These are phyloP conservation scores for Pythium rishiriense DNA, from an alignment of 352 stramenopile genomes.

Conservation along the genomic window DNA sequence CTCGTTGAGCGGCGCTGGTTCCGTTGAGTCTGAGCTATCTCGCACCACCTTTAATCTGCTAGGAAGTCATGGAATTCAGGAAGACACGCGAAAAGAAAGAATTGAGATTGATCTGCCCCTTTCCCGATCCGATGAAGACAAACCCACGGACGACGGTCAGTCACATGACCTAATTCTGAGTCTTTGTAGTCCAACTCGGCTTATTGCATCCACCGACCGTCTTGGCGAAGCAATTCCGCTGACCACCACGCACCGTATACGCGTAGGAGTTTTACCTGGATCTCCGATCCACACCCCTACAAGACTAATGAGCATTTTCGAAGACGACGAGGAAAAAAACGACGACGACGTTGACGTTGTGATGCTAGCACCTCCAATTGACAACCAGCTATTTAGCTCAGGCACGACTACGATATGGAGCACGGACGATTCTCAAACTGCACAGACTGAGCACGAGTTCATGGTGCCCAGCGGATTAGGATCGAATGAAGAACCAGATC, in stretches of 20 bases:
- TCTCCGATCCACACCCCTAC: background rate
- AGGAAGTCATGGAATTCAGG: too few relatives aligned
- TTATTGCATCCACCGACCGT: background rate
- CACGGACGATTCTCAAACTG: background rate
- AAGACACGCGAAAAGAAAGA: too few relatives aligned
- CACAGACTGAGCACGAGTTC: background rate
- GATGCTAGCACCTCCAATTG: too few relatives aligned
- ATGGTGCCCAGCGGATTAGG: background rate
- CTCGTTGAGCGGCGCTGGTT: too few relatives aligned
- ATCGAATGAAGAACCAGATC: background rate
- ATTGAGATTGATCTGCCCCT: too few relatives aligned
- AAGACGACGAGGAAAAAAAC: conserved; percentile 1
- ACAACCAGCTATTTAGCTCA: background rate
- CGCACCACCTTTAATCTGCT: too few relatives aligned
- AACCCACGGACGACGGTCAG: background rate
- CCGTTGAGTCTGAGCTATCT: too few relatives aligned
- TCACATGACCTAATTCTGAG: too few relatives aligned
- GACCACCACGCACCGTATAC: conserved; percentile 6
- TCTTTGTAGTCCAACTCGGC: too few relatives aligned
- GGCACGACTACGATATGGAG: background rate
- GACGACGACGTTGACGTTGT: background rate
- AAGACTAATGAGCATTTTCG: conserved; percentile 5
- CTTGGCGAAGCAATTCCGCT: background rate
- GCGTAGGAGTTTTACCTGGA: conserved; percentile 1
- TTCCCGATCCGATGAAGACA: too few relatives aligned